A percentile compares a stretch with the other conserved stretches of the same genome.
Conservation (phyloP, 2,329 filamentous ascomycete genomes). For the Sordariomycetes sp. region DNA sequence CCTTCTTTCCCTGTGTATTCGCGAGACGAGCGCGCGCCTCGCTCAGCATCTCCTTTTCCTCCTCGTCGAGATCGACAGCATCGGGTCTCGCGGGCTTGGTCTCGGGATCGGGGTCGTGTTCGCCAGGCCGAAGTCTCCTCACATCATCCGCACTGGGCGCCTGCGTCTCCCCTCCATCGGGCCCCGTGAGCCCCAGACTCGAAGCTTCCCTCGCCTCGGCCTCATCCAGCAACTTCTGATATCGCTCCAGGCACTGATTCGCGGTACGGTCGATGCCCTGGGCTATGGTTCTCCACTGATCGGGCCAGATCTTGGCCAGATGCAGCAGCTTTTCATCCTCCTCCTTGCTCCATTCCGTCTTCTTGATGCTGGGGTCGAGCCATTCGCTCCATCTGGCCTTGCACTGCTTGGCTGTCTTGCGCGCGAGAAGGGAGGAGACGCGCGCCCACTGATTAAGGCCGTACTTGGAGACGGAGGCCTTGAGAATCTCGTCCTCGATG, state of each 20-base stretch:
- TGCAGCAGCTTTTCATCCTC: conserved; percentile 97
- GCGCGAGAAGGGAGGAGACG: conserved; percentile 90
- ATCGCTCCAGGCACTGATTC: conserved; percentile 93
- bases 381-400: conserved; percentile 98
- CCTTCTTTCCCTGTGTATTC: conserved; percentile 98
- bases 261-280: conserved; percentile 94
- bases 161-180: conserved; percentile 75
- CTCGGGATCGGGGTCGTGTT: conserved; percentile 95
- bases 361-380: conserved; percentile 95
- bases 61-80: conserved; percentile 95
- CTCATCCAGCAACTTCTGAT: conserved; percentile 93
- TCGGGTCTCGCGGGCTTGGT: conserved; percentile 92
- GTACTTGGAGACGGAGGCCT: conserved; percentile 90
- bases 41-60: conserved; percentile 99
- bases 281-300: conserved; percentile 97
- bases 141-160: conserved; percentile 92
- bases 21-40: conserved; percentile 92
- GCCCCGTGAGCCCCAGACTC: conserved; percentile 73
- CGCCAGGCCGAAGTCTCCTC: conserved; percentile 76
- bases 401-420: conserved; percentile 98
- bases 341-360: conserved; percentile 98
- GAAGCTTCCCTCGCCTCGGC: conserved; percentile 85
- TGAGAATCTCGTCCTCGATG: conserved; percentile 91
- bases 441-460: conserved; percentile 97
- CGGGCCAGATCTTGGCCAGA: conserved; percentile 96